Percentiles rank a stretch among this genome's conserved stretches.
phyloP scores from a whole-genome alignment of 352 stramenopile genomes.

The Saprolegnia parasitica region DNA sequence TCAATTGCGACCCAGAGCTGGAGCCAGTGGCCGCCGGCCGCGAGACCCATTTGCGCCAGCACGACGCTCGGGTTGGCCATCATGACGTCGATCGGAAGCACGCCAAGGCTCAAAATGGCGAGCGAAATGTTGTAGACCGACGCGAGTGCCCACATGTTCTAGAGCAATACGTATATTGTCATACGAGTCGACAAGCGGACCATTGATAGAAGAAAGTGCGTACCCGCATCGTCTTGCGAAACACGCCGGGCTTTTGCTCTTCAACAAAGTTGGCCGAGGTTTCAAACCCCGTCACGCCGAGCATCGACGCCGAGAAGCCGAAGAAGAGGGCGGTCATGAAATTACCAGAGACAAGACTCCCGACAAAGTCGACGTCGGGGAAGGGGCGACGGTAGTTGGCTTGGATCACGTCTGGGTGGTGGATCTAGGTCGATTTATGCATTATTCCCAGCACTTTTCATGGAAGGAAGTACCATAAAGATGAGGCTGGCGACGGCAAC shows the following conservation, averaged over 20 bases:
- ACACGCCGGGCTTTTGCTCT: conserved; percentile 80
- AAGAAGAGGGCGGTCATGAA: conserved; percentile 66
- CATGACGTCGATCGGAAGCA: conserved; percentile 75
- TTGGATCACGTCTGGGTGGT: conserved; percentile 50
- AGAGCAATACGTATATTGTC: conserved; percentile 47
- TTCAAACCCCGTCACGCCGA: conserved; percentile 90
- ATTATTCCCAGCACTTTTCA: not conserved
- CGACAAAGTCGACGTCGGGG: conserved; percentile 48
- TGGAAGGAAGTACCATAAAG: conserved; percentile 39
- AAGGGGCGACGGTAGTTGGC: conserved; percentile 67
- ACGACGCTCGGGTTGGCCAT: conserved; percentile 64
- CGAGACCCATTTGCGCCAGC: conserved; percentile 64
- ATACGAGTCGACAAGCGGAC: conserved; percentile 53
- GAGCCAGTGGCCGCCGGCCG: conserved; percentile 42
- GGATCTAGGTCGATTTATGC: conserved; percentile 24
- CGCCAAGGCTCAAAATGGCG: conserved; percentile 71
- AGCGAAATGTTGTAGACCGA: conserved; percentile 85
- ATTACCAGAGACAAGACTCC: conserved; percentile 37
- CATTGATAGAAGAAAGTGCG: conserved; percentile 49
- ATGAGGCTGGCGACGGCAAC: conserved; percentile 52
- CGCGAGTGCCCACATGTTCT: conserved; percentile 84
- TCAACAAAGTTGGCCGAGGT: conserved; percentile 88
- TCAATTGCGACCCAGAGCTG: conserved; percentile 58
- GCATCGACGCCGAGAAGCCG: conserved; percentile 77
- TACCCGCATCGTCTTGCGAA: conserved; percentile 77